Base-by-base conservation (phyloP, 345 rosid species). In the Microthlaspi erraticum region DNA sequence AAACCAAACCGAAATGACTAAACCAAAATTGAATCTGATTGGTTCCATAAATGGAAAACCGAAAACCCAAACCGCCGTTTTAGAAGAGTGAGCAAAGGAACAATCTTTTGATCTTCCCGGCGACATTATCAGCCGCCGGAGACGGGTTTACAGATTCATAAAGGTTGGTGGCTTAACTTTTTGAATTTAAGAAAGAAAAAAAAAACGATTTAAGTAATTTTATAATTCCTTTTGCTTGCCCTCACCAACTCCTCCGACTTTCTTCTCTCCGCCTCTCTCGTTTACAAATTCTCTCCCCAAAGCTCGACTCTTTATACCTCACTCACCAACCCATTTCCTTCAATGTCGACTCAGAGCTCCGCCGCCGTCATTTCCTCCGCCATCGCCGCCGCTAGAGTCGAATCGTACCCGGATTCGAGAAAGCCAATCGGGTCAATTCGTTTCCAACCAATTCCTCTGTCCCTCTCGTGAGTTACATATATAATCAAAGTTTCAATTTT, bases 351-450 rank as follows among this genome's bases (percentile, higher is more conserved):
- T 39, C 75, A 76, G 2, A 70, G 17, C 70, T 69, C 71, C n/a
- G 37, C 55, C 60, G 66, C 79, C 39, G 41, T 31, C 46, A 53
- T 61, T 54, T 68, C 67, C 20, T n/a, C 72, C 60, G 12, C 67
- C 41, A 2, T 42, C n/a, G 37, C 31, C 73, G 20, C 10, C 6
- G 19, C 6, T 18, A 66, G 41, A 66, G 18, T 0, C 26, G 70
- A 68, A 31, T 34, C 54, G 8, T 53, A 2, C 55, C 60, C 66
- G 31, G 60, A 69, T 69, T 39, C 75, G 0, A 76, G 43, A 44
- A 76, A 72, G 2, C 56, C 59, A 29, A 66, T 68, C 8, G 79
- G 77, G 49, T 81, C 87, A 51, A 44, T 79, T 36, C 81, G 78
- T 1, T 79, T 86, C 80, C 74, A 64, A 39, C 72, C 37, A 37